phyloP scores from a whole-genome alignment of 2,329 filamentous ascomycete species.

The Venturia carpophila region DNA sequence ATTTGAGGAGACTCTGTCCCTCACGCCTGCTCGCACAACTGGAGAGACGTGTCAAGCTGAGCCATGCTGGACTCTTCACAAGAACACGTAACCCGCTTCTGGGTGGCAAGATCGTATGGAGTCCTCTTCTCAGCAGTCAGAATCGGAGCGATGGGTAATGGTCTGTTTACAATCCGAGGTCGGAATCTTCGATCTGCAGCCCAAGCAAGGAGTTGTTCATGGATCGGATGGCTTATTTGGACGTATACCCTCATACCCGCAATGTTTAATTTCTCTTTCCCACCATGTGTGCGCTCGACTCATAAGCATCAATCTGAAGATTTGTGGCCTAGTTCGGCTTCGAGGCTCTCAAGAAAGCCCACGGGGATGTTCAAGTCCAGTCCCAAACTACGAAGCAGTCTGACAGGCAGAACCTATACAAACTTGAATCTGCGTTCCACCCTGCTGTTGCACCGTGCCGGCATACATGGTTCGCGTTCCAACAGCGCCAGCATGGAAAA shows the following conservation, averaged over 20 bases:
- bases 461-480: slow-evolving; percentile 16
- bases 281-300: no score
- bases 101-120: no score
- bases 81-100: not conserved
- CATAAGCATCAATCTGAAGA: no score
- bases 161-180: no score
- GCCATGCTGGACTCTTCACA: not conserved
- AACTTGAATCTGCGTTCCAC: slow-evolving; percentile 2
- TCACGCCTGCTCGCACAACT: not conserved
- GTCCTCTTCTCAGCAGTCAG: not conserved
- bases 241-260: no score
- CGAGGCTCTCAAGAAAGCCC: no score
- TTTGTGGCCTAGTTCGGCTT: no score
- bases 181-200: no score
- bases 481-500: slow-evolving; percentile 16
- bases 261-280: no score
- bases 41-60: not conserved
- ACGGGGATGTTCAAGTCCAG: not conserved
- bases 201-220: no score
- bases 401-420: not conserved
- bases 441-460: not conserved
- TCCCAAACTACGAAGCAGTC: not conserved
- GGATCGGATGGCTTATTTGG: no score
- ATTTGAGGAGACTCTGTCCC: no score
- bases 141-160: not conserved